These are phyloP conservation scores for Cercospora sp. DNA, from an alignment of 2,329 filamentous ascomycete species.

Conservation along the genomic window DNA sequence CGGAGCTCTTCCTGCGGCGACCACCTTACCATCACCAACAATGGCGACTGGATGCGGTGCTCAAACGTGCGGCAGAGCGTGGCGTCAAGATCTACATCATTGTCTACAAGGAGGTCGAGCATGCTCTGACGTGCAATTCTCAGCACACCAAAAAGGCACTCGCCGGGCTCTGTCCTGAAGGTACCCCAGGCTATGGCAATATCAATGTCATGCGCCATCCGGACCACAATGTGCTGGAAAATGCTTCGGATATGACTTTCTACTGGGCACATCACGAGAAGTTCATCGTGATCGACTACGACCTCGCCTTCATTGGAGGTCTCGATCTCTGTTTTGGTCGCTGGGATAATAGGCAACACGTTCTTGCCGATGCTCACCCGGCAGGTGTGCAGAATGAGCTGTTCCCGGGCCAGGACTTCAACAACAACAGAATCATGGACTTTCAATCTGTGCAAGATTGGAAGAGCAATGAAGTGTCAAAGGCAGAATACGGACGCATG, in stretches of 20 bases:
- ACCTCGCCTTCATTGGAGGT: slow-evolving; percentile 87
- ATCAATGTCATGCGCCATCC: slow-evolving; percentile 88
- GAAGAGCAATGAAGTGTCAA: slow-evolving; percentile 90
- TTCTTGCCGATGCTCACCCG: slow-evolving; percentile 83
- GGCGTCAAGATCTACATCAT: slow-evolving; percentile 94
- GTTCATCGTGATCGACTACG: slow-evolving; percentile 91
- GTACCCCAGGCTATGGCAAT: slow-evolving; percentile 79
- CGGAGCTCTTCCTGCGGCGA: slow-evolving; percentile 80
- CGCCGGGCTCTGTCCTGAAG: slow-evolving; percentile 75
- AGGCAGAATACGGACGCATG: slow-evolving; percentile 91
- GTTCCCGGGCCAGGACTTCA: slow-evolving; percentile 96
- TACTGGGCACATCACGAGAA: slow-evolving; percentile 99
- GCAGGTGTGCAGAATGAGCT: slow-evolving; percentile 78
- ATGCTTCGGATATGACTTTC: slow-evolving; percentile 92
- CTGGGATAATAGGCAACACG: slow-evolving; percentile 86
- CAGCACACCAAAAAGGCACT: slow-evolving; percentile 88
- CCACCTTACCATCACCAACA: slow-evolving; percentile 81
- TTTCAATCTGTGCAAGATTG: slow-evolving; percentile 89
- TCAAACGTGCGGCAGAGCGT: slow-evolving; percentile 86
- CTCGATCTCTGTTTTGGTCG: slow-evolving; percentile 93
- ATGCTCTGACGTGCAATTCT: slow-evolving; percentile 81
- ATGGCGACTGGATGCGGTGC: slow-evolving; percentile 79
- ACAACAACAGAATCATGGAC: slow-evolving; percentile 95
- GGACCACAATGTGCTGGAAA: slow-evolving; percentile 92
- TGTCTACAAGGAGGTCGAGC: slow-evolving; percentile 78